Conservation (phyloP, 2,329 filamentous ascomycete genomes). For the Phialemoniopsis sp. region DNA sequence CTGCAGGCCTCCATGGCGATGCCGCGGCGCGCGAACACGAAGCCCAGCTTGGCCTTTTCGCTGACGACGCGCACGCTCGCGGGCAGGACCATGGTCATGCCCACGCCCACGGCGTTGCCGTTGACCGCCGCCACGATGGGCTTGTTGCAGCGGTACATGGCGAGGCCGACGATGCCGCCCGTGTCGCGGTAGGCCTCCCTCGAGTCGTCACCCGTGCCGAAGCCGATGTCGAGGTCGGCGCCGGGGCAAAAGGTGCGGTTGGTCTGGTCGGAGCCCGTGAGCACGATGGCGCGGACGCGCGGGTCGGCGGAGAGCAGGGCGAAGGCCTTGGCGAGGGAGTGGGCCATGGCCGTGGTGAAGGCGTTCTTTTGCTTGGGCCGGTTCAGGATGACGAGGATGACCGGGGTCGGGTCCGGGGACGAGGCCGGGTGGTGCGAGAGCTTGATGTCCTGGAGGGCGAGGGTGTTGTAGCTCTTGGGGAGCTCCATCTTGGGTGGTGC, state of each 20-base stretch:
- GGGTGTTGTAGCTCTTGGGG: conserved; percentile 32
- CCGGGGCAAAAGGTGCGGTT: conserved; percentile 55
- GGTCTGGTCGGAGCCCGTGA: conserved; percentile 44
- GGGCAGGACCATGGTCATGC: conserved; percentile 58
- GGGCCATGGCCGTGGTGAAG: conserved; percentile 62
- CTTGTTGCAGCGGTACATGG: conserved; percentile 53
- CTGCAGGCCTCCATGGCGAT: conserved; percentile 69
- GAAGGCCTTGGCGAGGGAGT: conserved; percentile 53
- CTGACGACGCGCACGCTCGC: conserved; percentile 50
- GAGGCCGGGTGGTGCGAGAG: conserved; percentile 44
- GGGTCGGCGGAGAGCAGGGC: conserved; percentile 45
- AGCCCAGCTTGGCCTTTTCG: conserved; percentile 61
- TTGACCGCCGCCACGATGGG: conserved; percentile 57
- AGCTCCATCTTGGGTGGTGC: conserved; percentile 5
- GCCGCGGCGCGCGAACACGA: conserved; percentile 68
- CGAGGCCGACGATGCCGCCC: conserved; percentile 49
- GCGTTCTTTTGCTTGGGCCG: conserved; percentile 65
- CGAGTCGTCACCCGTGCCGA: conserved; percentile 10
- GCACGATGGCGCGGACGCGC: conserved; percentile 49
- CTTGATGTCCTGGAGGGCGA: conserved; percentile 37
- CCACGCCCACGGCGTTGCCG: conserved; percentile 55
- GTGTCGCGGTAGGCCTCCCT: conserved; percentile 37
- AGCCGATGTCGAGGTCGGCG: conserved; percentile 41
- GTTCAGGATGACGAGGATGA: conserved; percentile 61
- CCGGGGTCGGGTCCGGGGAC: conserved; percentile 52